Evolutionary conservation across 202 grass and related monocot species (phyloP).

Genomic region (Setaria viridis): DNA sequence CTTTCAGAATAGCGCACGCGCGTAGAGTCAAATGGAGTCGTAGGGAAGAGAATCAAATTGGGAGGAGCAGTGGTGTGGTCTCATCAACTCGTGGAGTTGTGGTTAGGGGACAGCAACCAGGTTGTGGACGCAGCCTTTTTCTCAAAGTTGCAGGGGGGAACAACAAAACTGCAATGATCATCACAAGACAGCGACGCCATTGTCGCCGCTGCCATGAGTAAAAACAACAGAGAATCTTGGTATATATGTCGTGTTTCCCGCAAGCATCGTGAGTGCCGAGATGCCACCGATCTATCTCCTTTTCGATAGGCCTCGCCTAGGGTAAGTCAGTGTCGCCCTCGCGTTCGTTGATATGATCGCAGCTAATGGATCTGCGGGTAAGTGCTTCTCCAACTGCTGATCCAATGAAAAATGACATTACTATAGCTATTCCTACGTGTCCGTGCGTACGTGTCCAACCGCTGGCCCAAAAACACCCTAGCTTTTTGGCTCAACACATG

Average conservation of each 20-base stretch:
- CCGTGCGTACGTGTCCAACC: background rate
- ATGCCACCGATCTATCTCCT: conserved; percentile 38
- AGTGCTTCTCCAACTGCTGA: conserved; percentile 36
- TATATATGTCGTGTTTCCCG: conserved; percentile 53
- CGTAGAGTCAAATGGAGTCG: conserved; percentile 6
- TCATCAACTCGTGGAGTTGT: background rate
- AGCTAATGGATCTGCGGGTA: background rate
- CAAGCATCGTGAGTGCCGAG: conserved; percentile 49
- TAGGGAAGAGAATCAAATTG: background rate
- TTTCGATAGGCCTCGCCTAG: conserved; percentile 38
- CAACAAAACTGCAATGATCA: conserved; percentile 37
- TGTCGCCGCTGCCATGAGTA: conserved; percentile 35
- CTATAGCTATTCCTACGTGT: background rate
- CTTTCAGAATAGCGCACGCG: conserved; percentile 39
- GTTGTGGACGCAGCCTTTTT: background rate
- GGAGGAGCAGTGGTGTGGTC: conserved; percentile 30
- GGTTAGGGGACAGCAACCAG: conserved; percentile 22
- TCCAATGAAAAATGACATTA: conserved; percentile 13
- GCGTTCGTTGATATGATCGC: conserved; percentile 12
- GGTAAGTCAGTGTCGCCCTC: conserved; percentile 40
- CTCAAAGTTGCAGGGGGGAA: background rate
- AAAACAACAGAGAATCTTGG: conserved; percentile 49
- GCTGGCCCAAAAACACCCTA: background rate
- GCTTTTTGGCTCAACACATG: background rate
- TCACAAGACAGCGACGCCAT: conserved; percentile 45